Conservation (phyloP, 345 rosid species). For the Arabidopsis arenosa region DNA sequence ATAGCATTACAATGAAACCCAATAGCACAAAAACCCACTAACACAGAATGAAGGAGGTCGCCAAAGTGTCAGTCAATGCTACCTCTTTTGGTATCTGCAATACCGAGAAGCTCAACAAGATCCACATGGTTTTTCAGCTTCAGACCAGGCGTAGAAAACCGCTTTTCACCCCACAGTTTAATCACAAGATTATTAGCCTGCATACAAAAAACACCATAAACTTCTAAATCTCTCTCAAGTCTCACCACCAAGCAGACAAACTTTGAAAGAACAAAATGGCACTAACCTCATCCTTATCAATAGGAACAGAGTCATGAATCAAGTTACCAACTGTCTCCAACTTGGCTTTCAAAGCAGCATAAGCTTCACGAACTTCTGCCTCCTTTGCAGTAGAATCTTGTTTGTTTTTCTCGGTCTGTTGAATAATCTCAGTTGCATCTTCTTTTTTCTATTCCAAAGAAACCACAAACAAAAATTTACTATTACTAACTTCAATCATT, state of each 20-base stretch:
- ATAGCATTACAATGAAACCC: not conserved
- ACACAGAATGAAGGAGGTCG: not conserved
- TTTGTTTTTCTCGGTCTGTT: conserved; percentile 61
- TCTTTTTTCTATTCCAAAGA: conserved; percentile 44
- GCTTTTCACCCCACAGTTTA: conserved; percentile 68
- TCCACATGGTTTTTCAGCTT: conserved; percentile 88
- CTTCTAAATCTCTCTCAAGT: not conserved
- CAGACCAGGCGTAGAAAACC: conserved; percentile 47
- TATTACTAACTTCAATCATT: not conserved
- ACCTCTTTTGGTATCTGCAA: conserved; percentile 86
- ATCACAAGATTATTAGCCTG: conserved; percentile 75
- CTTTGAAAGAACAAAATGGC: not conserved
- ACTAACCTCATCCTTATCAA: conserved; percentile 74
- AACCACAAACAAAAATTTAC: not conserved
- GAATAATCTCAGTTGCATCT: conserved; percentile 56
- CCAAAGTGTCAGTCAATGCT: conserved; percentile 15
- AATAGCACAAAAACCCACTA: not conserved
- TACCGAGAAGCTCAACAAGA: conserved; percentile 84
- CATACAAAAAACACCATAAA: conserved; percentile 26
- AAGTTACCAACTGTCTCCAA: conserved; percentile 79
- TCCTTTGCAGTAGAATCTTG: conserved; percentile 59
- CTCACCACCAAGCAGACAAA: not conserved
- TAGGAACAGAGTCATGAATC: conserved; percentile 86
- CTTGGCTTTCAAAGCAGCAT: conserved; percentile 57
- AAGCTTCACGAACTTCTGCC: conserved; percentile 72